phyloP scores from a whole-genome alignment of 169 alveolate genomes.

The Eimeria sp. region DNA sequence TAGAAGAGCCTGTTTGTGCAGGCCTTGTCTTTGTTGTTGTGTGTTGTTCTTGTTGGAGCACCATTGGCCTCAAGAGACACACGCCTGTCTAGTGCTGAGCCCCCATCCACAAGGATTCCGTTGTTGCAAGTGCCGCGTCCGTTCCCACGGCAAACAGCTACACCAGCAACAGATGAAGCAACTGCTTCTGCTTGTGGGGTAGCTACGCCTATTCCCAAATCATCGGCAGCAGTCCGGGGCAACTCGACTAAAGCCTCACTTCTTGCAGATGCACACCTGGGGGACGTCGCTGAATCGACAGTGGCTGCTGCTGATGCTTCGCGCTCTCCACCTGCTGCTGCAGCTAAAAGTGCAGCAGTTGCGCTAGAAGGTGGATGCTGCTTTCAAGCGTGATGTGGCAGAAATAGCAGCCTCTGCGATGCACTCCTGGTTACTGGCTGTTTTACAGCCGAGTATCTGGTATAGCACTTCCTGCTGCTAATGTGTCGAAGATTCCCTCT shows the following conservation, averaged over 20 bases:
- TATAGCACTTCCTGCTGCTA: conserved; percentile 29
- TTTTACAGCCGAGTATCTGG: neutral
- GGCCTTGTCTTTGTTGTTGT: no score
- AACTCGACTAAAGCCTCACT: neutral
- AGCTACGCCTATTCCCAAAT: neutral
- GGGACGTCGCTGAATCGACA: neutral
- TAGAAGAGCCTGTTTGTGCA: neutral
- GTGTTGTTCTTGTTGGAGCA: neutral
- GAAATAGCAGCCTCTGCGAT: neutral
- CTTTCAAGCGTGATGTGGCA: neutral
- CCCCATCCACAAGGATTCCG: neutral
- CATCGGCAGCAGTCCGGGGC: neutral
- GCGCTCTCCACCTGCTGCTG: neutral
- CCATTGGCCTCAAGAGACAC: neutral
- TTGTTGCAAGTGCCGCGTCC: neutral
- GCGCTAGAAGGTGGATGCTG: neutral
- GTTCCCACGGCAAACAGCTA: neutral
- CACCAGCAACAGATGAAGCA: neutral
- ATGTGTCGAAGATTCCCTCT: neutral
- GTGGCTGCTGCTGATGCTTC: neutral
- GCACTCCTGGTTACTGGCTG: neutral
- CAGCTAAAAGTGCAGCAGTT: neutral
- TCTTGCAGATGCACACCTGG: neutral
- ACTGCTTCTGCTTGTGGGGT: neutral
- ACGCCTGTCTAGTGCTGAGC: neutral